Percentiles rank a stretch among this genome's conserved stretches.
Evolutionary conservation across 768 basidiomycete genomes (phyloP).

Genomic region (Mycena vulgaris): DNA sequence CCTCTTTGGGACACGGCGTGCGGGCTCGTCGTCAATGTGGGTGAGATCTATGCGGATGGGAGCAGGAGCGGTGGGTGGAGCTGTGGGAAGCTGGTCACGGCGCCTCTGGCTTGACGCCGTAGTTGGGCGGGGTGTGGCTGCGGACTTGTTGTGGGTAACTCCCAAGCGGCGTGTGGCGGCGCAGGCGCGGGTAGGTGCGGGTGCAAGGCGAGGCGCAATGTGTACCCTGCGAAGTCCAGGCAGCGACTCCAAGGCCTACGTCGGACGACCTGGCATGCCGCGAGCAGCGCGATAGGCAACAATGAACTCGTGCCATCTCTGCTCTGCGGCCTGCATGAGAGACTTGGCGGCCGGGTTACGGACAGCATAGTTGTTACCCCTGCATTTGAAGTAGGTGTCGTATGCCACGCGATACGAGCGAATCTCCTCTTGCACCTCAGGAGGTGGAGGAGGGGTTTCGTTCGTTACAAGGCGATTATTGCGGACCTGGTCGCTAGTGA

Average conservation of each 20-base stretch:
- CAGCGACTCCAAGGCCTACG: slow-evolving; percentile 24
- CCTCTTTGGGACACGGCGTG: not conserved
- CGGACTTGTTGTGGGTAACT: no score
- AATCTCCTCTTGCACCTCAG: not conserved
- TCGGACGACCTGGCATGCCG: slow-evolving; percentile 5
- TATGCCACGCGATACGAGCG: not conserved
- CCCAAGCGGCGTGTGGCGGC: no score
- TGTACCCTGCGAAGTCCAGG: slow-evolving; percentile 11
- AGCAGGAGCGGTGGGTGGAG: slow-evolving; percentile 10
- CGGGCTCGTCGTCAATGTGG: not conserved
- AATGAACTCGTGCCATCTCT: slow-evolving; percentile 18
- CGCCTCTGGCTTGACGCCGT: not conserved
- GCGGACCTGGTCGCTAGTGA: not conserved
- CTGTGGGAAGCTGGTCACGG: not conserved
- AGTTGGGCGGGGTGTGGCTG: no score
- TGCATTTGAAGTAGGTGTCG: slow-evolving; percentile 8
- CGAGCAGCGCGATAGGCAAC: slow-evolving; percentile 5
- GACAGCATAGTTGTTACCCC: slow-evolving; percentile 1
- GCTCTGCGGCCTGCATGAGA: slow-evolving; percentile 8
- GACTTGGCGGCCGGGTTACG: not conserved
- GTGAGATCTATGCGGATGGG: not conserved
- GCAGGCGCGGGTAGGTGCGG: not conserved
- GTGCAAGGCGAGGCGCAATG: not conserved
- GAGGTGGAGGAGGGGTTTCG: not conserved
- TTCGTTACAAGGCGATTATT: not conserved